phyloP scores from a whole-genome alignment of 2,329 filamentous ascomycete genomes.

The Pyricularia sp. region DNA sequence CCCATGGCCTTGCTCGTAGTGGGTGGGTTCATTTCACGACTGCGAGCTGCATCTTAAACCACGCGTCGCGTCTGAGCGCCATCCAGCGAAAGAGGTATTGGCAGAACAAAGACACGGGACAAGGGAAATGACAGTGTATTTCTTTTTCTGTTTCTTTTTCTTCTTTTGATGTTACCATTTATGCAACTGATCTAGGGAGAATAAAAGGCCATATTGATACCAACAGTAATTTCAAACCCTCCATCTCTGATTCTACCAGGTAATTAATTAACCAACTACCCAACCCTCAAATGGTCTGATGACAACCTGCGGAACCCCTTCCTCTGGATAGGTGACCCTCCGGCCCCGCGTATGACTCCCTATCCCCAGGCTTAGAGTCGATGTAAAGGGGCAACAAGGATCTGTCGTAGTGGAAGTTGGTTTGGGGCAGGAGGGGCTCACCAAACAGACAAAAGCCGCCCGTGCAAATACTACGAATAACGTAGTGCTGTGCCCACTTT shows the following conservation, averaged over 20 bases:
- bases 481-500: no score
- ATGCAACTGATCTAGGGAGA: no score
- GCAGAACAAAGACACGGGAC: background rate
- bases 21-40: background rate
- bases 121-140: background rate
- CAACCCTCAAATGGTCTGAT: background rate
- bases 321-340: background rate
- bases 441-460: background rate
- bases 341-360: background rate
- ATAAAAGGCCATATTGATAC: no score
- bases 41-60: background rate
- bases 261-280: background rate
- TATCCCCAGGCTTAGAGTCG: background rate
- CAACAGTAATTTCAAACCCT: no score
- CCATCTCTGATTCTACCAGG: no score
- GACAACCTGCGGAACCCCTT: background rate
- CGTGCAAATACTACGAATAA: background rate
- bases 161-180: no score
- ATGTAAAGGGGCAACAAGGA: background rate
- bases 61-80: background rate
- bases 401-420: background rate
- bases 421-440: background rate
- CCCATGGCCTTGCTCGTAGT: background rate
- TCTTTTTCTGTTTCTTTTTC: background rate
- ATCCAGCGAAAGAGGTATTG: background rate